phyloP scores from a whole-genome alignment of 1,284 basidiomycete species.

The Trametes hirsuta region DNA sequence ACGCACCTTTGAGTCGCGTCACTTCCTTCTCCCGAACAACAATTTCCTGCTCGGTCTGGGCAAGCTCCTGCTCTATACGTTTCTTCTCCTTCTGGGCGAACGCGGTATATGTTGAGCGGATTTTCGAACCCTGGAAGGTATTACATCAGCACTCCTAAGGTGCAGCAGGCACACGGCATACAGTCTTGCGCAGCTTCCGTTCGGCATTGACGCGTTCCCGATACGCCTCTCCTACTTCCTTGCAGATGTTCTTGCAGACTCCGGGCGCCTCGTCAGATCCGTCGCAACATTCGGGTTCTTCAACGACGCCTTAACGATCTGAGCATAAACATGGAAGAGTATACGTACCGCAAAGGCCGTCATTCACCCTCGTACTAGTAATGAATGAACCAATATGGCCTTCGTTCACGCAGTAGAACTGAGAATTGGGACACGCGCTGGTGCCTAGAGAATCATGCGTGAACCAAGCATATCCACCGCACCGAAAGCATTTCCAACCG shows the following conservation, averaged over 20 bases:
- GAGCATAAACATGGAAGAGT: neutral
- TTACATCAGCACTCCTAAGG: neutral
- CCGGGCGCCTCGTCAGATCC: constrained; percentile 92
- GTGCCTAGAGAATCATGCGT: constrained; percentile 59
- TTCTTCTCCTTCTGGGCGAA: constrained; percentile 88
- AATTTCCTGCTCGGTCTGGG: constrained; percentile 59
- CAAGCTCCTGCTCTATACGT: constrained; percentile 68
- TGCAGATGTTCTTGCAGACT: constrained; percentile 81
- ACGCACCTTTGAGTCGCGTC: constrained; percentile 62
- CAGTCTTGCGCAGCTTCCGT: constrained; percentile 80
- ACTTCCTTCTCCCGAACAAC: constrained; percentile 71
- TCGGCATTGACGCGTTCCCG: constrained; percentile 70
- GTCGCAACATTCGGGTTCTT: constrained; percentile 95
- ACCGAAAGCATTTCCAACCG: neutral
- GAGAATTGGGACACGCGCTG: constrained; percentile 78
- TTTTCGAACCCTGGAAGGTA: constrained; percentile 77
- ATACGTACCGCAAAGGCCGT: constrained; percentile 89
- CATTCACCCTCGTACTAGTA: constrained; percentile 85
- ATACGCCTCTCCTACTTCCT: constrained; percentile 74
- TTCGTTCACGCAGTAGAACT: constrained; percentile 88
- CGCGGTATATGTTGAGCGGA: constrained; percentile 85
- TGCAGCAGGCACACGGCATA: constrained; percentile 32
- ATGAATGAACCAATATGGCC: constrained; percentile 88
- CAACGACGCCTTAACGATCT: neutral
- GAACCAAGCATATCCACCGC: no score